A percentile compares a stretch with the other conserved stretches of the same genome.
These are phyloP conservation scores for Eucalyptus sp. DNA, from an alignment of 345 rosid species.

Conservation along the genomic window DNA sequence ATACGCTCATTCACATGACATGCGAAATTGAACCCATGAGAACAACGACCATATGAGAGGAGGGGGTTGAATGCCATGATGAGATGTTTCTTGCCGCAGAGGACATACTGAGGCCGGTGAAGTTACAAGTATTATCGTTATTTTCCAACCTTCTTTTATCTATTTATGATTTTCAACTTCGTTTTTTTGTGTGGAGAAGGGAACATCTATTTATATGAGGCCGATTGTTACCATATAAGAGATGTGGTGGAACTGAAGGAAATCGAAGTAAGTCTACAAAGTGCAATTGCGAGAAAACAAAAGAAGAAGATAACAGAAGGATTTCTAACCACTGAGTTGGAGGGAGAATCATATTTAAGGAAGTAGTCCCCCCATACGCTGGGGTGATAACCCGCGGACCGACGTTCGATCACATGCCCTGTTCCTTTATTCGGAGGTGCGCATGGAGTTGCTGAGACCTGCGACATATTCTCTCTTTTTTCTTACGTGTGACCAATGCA, in stretches of 20 bases:
- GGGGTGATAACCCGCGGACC: neutral
- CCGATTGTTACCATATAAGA: neutral
- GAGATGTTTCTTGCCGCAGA: neutral
- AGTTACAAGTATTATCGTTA: neutral
- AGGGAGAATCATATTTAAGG: neutral
- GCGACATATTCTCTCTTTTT: neutral
- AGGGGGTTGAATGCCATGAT: neutral
- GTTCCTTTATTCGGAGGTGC: neutral
- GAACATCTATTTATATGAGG: neutral
- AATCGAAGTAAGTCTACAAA: neutral
- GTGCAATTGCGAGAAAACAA: neutral
- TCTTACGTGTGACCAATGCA: neutral
- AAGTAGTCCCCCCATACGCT: conserved; percentile 9
- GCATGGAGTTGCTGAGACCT: neutral
- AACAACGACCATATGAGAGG: neutral
- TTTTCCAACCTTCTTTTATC: neutral
- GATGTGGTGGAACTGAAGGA: neutral
- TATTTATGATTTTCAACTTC: neutral
- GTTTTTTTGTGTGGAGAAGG: neutral
- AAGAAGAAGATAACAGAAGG: neutral
- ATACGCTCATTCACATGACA: neutral
- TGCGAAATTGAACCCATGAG: neutral
- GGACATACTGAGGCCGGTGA: neutral
- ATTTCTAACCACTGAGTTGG: neutral
- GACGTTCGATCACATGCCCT: neutral